A percentile compares a stretch with the other conserved stretches of the same genome.
phyloP scores from a whole-genome alignment of 1,284 basidiomycete species.

The Phellopilus nigrolimitatus region DNA sequence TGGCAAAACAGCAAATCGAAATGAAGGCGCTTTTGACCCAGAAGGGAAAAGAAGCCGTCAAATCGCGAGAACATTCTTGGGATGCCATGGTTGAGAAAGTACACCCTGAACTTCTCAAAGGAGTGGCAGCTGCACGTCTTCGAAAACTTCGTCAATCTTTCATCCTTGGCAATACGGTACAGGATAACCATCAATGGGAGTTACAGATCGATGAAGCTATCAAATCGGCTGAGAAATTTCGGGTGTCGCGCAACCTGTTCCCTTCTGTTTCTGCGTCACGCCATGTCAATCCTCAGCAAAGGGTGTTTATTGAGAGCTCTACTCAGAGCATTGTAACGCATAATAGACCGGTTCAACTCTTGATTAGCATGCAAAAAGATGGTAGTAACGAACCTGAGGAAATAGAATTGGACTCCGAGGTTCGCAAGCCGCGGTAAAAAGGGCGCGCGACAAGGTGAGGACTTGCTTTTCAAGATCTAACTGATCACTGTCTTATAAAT shows the following conservation, averaged over 20 bases:
- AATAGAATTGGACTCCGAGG: too few relatives aligned
- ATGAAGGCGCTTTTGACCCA: conserved; percentile 30
- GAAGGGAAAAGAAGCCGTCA: conserved; percentile 47
- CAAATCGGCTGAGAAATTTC: conserved; percentile 12
- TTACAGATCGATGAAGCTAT: conserved; percentile 38
- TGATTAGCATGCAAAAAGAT: conserved; percentile 34
- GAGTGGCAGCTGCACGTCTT: conserved; percentile 45
- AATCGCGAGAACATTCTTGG: conserved; percentile 59
- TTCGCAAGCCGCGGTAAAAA: conserved; percentile 10
- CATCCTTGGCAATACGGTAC: conserved; percentile 48
- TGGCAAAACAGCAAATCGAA: conserved; percentile 26
- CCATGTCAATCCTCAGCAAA: conserved; percentile 1
- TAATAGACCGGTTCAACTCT: conserved; percentile 30
- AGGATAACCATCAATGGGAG: conserved; percentile 56
- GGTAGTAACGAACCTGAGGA: too few relatives aligned
- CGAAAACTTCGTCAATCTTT: conserved; percentile 50
- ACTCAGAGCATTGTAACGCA: neutral
- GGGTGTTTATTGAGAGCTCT: neutral
- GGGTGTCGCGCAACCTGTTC: conserved; percentile 37
- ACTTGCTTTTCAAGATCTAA: too few relatives aligned
- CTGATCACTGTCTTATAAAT: neutral
- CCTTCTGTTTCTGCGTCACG: conserved; percentile 23
- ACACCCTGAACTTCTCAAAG: conserved; percentile 47
- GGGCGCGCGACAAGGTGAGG: too few relatives aligned
- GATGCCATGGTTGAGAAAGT: conserved; percentile 47